Base-by-base conservation (phyloP, 768 basidiomycete genomes). In the Epithele typhae region DNA sequence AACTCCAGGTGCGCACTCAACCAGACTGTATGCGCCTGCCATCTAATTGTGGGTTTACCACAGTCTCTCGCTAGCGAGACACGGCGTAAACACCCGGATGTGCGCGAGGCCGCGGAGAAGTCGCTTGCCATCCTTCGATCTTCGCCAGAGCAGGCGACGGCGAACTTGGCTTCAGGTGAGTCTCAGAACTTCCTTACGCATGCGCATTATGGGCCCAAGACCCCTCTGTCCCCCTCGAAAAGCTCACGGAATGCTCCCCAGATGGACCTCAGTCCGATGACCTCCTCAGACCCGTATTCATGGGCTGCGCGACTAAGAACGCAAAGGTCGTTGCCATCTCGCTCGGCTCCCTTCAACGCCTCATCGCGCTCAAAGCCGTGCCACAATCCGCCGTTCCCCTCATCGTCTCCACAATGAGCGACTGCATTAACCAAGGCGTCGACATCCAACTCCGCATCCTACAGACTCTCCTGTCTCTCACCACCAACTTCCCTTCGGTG, bases 381-480 rank as follows among this genome's bases (percentile, higher is more conserved):
- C 87, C 87, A 0, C 81, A 85, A 63, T 81, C 79, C 2, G 80
- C 84, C 0, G 85, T 95, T 0, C 81, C 89, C 1, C 64, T 79
- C 27, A 88, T 97, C 42, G 77, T 98, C 56, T 78, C 68, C 37
- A 95, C 87, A 0, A 86, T 99, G 80, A 79, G 74, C 47, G 84
- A 89, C 52, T 91, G 91, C 15, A 82, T 95, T 72, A 84, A 79
- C 23, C 92, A 95, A 62, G 96, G 93, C 5, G 94, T 98, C 24
- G 96, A 99, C 61, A 96, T 97, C 22, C 96, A 98, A 62, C 76
- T 98, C 32, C 86, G 89, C 42, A 89, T 97, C 22, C 74, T 98
- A 0, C 94, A 97, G 64, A 94, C 92, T 0, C 75, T 98, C 8
- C 81, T 96, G 9, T 90, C 88, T 0, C 79, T 99, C 9, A 82